Percentiles rank a stretch among this genome's conserved stretches.
Conservation (phyloP, 345 rosid species). For the Geranium brycei region DNA sequence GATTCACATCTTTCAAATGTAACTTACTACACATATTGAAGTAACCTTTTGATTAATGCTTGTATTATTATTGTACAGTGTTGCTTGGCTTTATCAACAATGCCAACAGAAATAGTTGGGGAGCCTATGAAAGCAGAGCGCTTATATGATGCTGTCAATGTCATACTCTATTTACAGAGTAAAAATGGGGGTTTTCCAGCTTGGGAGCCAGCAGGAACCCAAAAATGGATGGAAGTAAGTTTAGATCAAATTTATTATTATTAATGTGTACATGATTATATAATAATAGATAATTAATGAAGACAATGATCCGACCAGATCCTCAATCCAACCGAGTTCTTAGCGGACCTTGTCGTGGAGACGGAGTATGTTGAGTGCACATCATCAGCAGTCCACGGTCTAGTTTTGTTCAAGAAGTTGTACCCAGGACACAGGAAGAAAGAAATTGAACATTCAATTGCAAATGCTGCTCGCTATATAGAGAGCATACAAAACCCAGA, state of each 20-base stretch:
- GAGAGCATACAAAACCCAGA: conserved; percentile 30
- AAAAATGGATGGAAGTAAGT: conserved; percentile 41
- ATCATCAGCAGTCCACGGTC: too few relatives aligned
- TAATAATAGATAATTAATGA: too few relatives aligned
- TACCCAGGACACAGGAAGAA: conserved; percentile 31
- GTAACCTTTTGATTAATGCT: too few relatives aligned
- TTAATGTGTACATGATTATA: too few relatives aligned
- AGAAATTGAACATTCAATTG: conserved; percentile 36
- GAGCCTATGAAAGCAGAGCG: too few relatives aligned
- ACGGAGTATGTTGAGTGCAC: conserved; percentile 14
- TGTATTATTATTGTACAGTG: too few relatives aligned
- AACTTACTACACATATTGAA: too few relatives aligned
- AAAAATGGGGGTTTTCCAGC: conserved; percentile 42
- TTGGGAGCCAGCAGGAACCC: conserved; percentile 53
- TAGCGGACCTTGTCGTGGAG: conserved; percentile 36
- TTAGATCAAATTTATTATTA: background rate
- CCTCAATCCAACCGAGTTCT: conserved; percentile 47
- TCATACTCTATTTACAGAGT: conserved; percentile 15
- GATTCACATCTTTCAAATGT: too few relatives aligned
- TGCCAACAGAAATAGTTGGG: too few relatives aligned
- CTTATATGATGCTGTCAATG: too few relatives aligned
- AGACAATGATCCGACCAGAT: conserved; percentile 14
- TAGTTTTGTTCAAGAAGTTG: conserved; percentile 27
- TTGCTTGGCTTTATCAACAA: too few relatives aligned
- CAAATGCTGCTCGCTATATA: conserved; percentile 22